These are phyloP conservation scores for Daldinia bambusicola DNA, from an alignment of 495 filamentous ascomycete genomes.

Conservation along the genomic window DNA sequence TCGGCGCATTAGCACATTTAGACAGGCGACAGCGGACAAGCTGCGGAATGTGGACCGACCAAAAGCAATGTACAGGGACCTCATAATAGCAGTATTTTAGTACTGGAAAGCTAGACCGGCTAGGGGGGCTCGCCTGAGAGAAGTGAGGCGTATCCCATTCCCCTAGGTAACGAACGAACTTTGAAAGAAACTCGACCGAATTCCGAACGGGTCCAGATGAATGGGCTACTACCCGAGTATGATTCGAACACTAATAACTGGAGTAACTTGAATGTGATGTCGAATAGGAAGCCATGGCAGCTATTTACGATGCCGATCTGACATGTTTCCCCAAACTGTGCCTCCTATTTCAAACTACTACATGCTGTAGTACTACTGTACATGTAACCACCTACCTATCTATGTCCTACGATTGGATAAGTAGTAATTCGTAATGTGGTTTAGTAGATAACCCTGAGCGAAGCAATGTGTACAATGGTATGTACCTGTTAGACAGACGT, in stretches of 20 bases:
- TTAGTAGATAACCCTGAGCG: conserved; percentile 11
- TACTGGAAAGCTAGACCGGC: conserved; percentile 11
- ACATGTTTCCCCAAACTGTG: conserved; percentile 22
- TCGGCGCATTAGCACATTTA: conserved; percentile 21
- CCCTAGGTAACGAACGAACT: conserved; percentile 26
- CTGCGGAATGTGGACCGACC: conserved; percentile 27
- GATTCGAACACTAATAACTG: conserved; percentile 18
- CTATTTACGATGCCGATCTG: conserved; percentile 24
- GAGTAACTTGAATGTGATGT: conserved; percentile 18
- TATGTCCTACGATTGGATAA: conserved; percentile 7
- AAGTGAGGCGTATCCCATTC: conserved; percentile 38
- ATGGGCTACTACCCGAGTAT: conserved; percentile 18
- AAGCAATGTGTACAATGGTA: conserved; percentile 20
- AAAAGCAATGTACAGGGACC: conserved; percentile 33
- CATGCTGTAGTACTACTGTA: conserved; percentile 11
- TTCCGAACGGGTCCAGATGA: conserved; percentile 20
- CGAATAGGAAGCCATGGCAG: conserved; percentile 31
- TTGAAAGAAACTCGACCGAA: conserved; percentile 30
- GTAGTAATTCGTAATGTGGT: conserved; percentile 13
- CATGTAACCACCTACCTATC: neutral
- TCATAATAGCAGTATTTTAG: conserved; percentile 28
- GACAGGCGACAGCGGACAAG: conserved; percentile 25
- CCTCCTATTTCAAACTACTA: conserved; percentile 22
- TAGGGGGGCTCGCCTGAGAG: conserved; percentile 21
- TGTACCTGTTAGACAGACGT: conserved; percentile 8